Percentiles rank a stretch among this genome's conserved stretches.
phyloP scores from a whole-genome alignment of 768 basidiomycete species.

The Russula lepida region DNA sequence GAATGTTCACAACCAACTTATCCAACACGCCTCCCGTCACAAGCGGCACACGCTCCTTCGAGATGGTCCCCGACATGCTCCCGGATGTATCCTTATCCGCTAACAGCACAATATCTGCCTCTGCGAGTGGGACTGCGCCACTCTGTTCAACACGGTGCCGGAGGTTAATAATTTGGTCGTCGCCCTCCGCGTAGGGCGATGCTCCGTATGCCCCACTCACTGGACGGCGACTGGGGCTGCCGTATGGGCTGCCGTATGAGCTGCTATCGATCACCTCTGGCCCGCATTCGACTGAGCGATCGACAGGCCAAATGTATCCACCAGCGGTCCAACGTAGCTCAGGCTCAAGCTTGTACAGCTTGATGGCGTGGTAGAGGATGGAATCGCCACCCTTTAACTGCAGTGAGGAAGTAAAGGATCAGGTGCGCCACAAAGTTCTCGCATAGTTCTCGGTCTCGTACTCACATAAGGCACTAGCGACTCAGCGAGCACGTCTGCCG shows the following conservation, averaged over 20 bases:
- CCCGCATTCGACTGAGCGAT: slow-evolving; percentile 54
- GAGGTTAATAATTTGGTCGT: slow-evolving; percentile 31
- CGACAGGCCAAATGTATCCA: slow-evolving; percentile 73
- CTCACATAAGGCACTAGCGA: slow-evolving; percentile 61
- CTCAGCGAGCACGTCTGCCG: slow-evolving; percentile 61
- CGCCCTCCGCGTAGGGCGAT: slow-evolving; percentile 31
- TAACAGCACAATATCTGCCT: slow-evolving; percentile 54
- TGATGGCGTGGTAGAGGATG: slow-evolving; percentile 66
- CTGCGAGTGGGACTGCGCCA: slow-evolving; percentile 54
- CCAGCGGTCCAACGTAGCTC: slow-evolving; percentile 78
- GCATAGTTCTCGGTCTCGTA: slow-evolving; percentile 14
- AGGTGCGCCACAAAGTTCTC: background rate
- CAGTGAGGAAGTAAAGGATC: background rate
- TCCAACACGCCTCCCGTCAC: slow-evolving; percentile 58
- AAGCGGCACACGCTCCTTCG: slow-evolving; percentile 64
- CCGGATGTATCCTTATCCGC: slow-evolving; percentile 43
- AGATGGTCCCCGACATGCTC: slow-evolving; percentile 36
- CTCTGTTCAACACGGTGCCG: slow-evolving; percentile 53
- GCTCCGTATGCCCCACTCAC: slow-evolving; percentile 38
- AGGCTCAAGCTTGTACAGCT: slow-evolving; percentile 63
- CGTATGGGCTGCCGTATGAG: slow-evolving; percentile 24
- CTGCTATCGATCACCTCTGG: slow-evolving; percentile 36
- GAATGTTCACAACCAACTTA: slow-evolving; percentile 67
- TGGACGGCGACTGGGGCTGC: slow-evolving; percentile 32
- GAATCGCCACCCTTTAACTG: slow-evolving; percentile 76